Evolutionary conservation across 2,329 filamentous ascomycete genomes (phyloP).

Genomic region (Talaromyces albobiverticillius): DNA sequence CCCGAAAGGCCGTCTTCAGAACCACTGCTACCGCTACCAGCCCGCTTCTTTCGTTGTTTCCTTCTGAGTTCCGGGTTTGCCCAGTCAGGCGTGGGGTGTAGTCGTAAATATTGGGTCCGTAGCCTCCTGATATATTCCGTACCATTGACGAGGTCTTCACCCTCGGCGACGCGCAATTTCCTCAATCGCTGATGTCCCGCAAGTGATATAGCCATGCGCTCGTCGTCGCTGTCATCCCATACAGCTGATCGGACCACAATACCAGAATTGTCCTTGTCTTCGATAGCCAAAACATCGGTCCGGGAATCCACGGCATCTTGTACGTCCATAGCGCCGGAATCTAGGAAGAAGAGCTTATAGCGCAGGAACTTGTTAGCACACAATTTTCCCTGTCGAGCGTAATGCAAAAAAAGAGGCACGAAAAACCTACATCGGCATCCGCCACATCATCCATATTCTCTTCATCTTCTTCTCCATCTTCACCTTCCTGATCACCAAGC

Average conservation of each 20-base stretch:
- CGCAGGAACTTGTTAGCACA: neutral
- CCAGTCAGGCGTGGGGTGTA: constrained; percentile 64
- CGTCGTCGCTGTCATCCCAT: constrained; percentile 97
- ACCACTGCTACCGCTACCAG: constrained; percentile 26
- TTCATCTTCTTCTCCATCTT: constrained; percentile 45
- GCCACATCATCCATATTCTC: constrained; percentile 62
- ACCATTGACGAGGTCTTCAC: constrained; percentile 82
- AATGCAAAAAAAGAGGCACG: neutral
- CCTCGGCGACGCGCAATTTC: constrained; percentile 76
- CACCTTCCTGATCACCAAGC: constrained; percentile 26
- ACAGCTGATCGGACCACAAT: constrained; percentile 30
- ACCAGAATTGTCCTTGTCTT: constrained; percentile 22
- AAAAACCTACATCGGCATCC: constrained; percentile 63
- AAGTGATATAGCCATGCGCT: constrained; percentile 78
- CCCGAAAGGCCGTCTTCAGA: constrained; percentile 37
- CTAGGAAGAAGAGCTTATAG: constrained; percentile 71
- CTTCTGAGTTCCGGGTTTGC: constrained; percentile 50
- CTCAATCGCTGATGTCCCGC: constrained; percentile 71
- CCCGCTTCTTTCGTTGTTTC: constrained; percentile 41
- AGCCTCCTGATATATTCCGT: constrained; percentile 80
- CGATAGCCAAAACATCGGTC: constrained; percentile 38
- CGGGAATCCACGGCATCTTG: constrained; percentile 27
- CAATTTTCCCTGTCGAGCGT: neutral
- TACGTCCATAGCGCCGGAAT: constrained; percentile 57
- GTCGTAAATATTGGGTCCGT: constrained; percentile 68